Evolutionary conservation across 2,329 filamentous ascomycete genomes (phyloP), one percentile per base, ranked within the genome.

Genomic region (Raffaelea deltoideospora): DNA sequence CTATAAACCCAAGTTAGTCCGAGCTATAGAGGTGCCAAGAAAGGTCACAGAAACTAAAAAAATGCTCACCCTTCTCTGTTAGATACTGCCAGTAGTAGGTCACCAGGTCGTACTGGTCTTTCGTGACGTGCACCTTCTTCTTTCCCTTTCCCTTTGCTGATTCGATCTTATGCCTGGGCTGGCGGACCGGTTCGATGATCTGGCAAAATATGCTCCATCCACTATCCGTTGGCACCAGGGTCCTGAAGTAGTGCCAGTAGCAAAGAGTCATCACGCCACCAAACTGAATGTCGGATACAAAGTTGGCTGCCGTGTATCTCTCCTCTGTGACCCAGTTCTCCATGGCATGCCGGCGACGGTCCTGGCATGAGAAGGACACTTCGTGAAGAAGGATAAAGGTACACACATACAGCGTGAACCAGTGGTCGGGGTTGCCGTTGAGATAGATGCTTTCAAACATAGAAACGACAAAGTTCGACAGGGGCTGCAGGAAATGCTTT

Each of bases 211-310:
- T 51, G 5, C 42, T 43, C 15, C 41, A 41, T 6, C 48, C 49
- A 0, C 54, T 56, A 23, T 53, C 41, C 24, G 47, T 41, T 9
- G 65, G 43, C 14, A 44, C 41, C 39, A 43, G 45, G 23, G 54
- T 55, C 38, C 60, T 63, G 48, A 60, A 69, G 44, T 69, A 69
- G 34, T 66, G 62, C 67, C 67, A 70, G 37, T 67, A 54, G 10
- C 53, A 50, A 2, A 70, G 58, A 21, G 69, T 50, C 35, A 59
- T 59, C 34, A 61, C 65, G 21, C 59, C 63, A 5, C 63, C 55
- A 11, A 57, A 50, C 14, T 69, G 65, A 2, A 68, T 50, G 6
- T 57, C 48, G 26, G 60, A 54, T 14, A 67, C 58, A 37, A 62
- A 64, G 1, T 30, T 14, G 0, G 54, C 53, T 8, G 65, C 53